Base-by-base conservation (phyloP, 306 rosid genomes). In the Carpinus viminea region DNA sequence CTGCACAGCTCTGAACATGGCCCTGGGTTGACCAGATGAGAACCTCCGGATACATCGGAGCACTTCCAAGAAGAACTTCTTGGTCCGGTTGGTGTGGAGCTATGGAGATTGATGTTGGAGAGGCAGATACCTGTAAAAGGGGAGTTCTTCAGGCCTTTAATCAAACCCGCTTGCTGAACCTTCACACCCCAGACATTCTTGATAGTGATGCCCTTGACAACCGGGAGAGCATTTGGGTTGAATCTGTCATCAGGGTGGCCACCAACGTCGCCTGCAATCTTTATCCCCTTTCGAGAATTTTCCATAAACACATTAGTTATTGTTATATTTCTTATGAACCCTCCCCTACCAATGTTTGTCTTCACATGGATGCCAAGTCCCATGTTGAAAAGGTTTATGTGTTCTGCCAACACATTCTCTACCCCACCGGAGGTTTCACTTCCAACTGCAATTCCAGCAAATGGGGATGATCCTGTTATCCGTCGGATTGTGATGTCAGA, bases 401-500 rank as follows among this genome's bases (percentile, higher is more conserved):
- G 93, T 52, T 94, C 97, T 0, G 91, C 98, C 4, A 90, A 83
- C n/a, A 92, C 88, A 46, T 92, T 90, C 79, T 86, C 82, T 57
- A 94, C 98, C n/a, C 98, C 98, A 0, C 98, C 98, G 0, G 98
- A 94, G 86, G 98, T 78, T 88, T 94, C 97, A 17, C 98, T 94
- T 85, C 98, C 97, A 1, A 94, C 20, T 0, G 97, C 97, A 15
- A 94, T 90, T 76, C 98, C 98, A 0, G 91, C 73, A 69, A 94
- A 94, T 2, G 98, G 97, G 46, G 94, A 88, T 13, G 98, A 90
- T 38, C 98, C 98, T 0, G 86, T 81, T 9, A 94, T 15, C 59
- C 98, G 89, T 18, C 98, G 87, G 81, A 94, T 87, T n/a, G 97
- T 94, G 83, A 94, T 90, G 55, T 43, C 88, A 0, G 70, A 73